Evolutionary conservation across 2,329 filamentous ascomycete genomes (phyloP).

Genomic region (Hymenotorrendiella dingleyae): DNA sequence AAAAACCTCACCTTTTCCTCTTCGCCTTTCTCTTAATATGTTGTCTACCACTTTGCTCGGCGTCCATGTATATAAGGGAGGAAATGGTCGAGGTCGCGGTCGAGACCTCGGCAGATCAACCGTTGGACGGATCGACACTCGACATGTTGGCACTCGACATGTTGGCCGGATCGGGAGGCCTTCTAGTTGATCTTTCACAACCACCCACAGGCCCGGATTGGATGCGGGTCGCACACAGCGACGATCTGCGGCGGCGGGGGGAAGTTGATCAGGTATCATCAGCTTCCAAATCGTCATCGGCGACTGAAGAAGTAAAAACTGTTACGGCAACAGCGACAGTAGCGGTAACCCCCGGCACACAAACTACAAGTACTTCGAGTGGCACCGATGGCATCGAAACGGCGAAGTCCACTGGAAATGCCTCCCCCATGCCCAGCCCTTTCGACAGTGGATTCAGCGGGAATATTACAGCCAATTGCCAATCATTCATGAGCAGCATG

Average conservation of each 20-base stretch:
- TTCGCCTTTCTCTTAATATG: slow-evolving; percentile 20
- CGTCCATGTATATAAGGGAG: slow-evolving; percentile 22
- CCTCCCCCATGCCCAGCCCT: slow-evolving; percentile 50
- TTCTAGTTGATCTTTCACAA: slow-evolving; percentile 27
- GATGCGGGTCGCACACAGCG: slow-evolving; percentile 4
- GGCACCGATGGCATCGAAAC: slow-evolving; percentile 7
- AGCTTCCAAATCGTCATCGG: slow-evolving; percentile 5
- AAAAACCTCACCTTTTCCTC: slow-evolving; percentile 7
- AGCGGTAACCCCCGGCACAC: slow-evolving; percentile 2
- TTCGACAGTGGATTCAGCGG: slow-evolving; percentile 61
- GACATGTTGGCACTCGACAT: slow-evolving; percentile 22
- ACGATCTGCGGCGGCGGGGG: slow-evolving; percentile 16
- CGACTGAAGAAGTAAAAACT: slow-evolving; percentile 10
- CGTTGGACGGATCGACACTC: slow-evolving; percentile 11
- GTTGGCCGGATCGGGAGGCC: slow-evolving; percentile 26
- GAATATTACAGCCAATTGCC: slow-evolving; percentile 47
- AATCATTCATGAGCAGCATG: slow-evolving; percentile 27
- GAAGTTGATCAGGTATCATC: slow-evolving; percentile 3
- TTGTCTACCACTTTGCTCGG: slow-evolving; percentile 21
- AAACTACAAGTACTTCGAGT: slow-evolving; percentile 3
- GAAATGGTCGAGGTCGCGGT: slow-evolving; percentile 21
- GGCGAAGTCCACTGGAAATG: slow-evolving; percentile 16
- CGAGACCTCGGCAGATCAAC: slow-evolving; percentile 3
- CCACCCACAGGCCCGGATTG: slow-evolving; percentile 13
- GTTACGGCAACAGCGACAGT: slow-evolving; percentile 8